Conservation (phyloP, 345 rosid species). For the Brassica juncea region DNA sequence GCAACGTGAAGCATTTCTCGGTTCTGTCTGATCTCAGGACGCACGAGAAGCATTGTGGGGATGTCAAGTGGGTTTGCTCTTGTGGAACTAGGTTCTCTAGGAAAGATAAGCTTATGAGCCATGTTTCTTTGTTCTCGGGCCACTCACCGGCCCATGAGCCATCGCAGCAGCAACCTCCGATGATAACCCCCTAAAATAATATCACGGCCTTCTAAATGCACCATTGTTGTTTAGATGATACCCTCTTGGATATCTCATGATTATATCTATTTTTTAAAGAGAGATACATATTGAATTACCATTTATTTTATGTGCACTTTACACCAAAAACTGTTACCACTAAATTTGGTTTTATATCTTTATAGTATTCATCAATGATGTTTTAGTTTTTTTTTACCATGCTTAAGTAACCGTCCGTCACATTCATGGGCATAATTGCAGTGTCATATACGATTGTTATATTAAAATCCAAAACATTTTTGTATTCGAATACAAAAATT, state of each 20-base stretch:
- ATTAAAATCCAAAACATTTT: background rate
- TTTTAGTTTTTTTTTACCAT: background rate
- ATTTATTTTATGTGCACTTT: background rate
- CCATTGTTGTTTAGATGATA: background rate
- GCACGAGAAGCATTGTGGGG: constrained; percentile 92
- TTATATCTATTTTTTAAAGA: background rate
- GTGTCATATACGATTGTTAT: background rate
- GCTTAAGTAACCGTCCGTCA: background rate
- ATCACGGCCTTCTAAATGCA: background rate
- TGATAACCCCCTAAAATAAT: background rate
- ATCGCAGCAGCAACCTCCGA: background rate
- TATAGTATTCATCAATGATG: background rate
- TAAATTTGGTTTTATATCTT: background rate
- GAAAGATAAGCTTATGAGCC: constrained; percentile 86
- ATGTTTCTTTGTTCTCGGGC: constrained; percentile 71
- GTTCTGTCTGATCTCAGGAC: constrained; percentile 87
- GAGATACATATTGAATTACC: background rate
- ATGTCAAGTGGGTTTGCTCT: constrained; percentile 76
- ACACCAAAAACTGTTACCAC: background rate
- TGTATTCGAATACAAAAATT: background rate
- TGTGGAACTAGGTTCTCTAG: constrained; percentile 88
- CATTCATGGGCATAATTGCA: background rate
- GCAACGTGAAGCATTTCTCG: constrained; percentile 77
- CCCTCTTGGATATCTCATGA: background rate
- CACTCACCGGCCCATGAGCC: constrained; percentile 46